Evolutionary conservation across 345 rosid genomes (phyloP).

Genomic region (Dipteronia dyeriana): DNA sequence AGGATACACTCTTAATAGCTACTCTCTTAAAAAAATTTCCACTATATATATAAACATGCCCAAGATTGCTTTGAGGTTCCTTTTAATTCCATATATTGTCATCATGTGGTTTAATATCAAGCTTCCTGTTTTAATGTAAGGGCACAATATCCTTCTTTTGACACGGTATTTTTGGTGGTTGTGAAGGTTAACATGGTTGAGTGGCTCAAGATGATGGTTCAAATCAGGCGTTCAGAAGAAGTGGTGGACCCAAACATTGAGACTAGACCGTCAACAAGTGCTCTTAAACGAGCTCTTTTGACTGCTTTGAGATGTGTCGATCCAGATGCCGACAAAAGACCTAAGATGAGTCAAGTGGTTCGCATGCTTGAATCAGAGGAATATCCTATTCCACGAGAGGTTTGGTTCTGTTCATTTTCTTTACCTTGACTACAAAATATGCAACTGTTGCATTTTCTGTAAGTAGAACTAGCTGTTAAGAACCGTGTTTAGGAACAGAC

Average conservation of each 20-base stretch:
- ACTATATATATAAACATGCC: background rate
- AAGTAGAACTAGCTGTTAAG: conserved; percentile 2
- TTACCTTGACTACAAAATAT: background rate
- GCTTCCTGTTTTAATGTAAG: background rate
- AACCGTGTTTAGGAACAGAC: background rate
- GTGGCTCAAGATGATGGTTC: conserved; percentile 95
- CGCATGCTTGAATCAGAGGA: conserved; percentile 97
- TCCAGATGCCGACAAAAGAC: conserved; percentile 92
- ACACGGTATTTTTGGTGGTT: conserved; percentile 22
- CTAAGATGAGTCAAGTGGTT: conserved; percentile 94
- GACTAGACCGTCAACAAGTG: conserved; percentile 74
- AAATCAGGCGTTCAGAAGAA: conserved; percentile 75
- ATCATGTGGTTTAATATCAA: background rate
- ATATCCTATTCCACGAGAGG: conserved; percentile 87
- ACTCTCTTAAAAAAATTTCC: background rate
- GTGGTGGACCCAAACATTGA: conserved; percentile 83
- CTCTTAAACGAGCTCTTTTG: conserved; percentile 87
- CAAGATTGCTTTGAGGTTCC: too few species aligned
- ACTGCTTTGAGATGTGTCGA: conserved; percentile 96
- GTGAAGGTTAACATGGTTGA: conserved; percentile 90
- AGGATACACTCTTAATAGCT: background rate
- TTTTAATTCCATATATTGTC: background rate
- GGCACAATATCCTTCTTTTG: background rate
- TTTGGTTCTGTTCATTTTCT: conserved; percentile 29
- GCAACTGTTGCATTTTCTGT: background rate